phyloP scores from a whole-genome alignment of 192 early-diverging fungal species.

The Spizellomyces punctatus region DNA sequence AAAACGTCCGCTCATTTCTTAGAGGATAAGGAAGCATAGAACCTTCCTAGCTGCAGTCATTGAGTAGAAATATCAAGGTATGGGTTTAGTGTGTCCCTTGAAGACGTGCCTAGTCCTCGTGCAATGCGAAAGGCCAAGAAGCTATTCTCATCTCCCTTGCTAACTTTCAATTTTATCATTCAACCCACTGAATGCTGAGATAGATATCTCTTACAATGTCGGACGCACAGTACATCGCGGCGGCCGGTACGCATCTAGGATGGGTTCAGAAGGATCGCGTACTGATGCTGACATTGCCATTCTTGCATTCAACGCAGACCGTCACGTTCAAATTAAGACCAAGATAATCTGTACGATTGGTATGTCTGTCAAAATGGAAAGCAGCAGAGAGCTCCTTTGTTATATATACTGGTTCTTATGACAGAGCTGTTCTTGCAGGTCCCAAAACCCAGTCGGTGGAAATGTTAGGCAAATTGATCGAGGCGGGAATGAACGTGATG shows the following conservation, averaged over 20 bases:
- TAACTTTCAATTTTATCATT: too few species aligned
- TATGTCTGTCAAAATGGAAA: not conserved
- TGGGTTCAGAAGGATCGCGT: not conserved
- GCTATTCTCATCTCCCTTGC: too few species aligned
- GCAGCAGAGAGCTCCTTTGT: not conserved
- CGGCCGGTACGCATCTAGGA: constrained; percentile 1
- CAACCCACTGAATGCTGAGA: too few species aligned
- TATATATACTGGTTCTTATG: not conserved
- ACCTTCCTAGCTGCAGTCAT: too few species aligned
- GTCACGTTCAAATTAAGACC: constrained; percentile 54
- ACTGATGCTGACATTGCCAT: not conserved
- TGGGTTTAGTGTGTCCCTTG: too few species aligned
- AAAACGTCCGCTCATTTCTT: too few species aligned
- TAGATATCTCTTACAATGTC: not conserved
- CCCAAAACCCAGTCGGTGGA: constrained; percentile 59
- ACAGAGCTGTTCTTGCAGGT: constrained; percentile 19
- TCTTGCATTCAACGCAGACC: constrained; percentile 25
- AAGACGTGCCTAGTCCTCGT: too few species aligned
- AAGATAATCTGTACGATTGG: constrained; percentile 64
- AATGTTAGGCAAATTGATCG: constrained; percentile 48
- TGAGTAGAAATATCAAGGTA: too few species aligned
- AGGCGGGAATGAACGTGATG: constrained; percentile 57
- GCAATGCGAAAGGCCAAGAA: too few species aligned
- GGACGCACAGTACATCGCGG: constrained; percentile 20
- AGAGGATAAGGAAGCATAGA: too few species aligned